Percentiles rank a stretch among this genome's conserved stretches.
These are phyloP conservation scores for Trichoderma sp. DNA, from an alignment of 2,329 filamentous ascomycete species.

Conservation along the genomic window DNA sequence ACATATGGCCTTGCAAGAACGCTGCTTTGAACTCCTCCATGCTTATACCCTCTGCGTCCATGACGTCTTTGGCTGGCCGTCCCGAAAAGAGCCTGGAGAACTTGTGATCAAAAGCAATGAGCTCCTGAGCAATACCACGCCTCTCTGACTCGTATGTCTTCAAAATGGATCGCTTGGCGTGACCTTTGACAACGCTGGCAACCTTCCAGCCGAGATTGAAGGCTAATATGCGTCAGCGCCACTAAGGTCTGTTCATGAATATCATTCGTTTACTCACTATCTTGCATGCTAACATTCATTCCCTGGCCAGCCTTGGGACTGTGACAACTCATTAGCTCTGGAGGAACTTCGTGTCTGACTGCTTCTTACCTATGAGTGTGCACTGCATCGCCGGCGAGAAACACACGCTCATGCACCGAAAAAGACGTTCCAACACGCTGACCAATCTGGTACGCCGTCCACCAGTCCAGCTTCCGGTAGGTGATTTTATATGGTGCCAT, in stretches of 20 bases:
- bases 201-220: neutral
- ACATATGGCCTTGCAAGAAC: constrained; percentile 2
- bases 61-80: constrained; percentile 9
- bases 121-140: neutral
- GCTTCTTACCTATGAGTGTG: neutral
- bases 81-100: constrained; percentile 10
- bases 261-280: neutral
- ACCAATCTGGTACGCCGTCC: constrained; percentile 59
- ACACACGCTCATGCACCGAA: neutral
- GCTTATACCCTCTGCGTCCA: constrained; percentile 12
- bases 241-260: too few species aligned
- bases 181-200: neutral
- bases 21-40: constrained; percentile 5
- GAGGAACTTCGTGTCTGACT: accelerated
- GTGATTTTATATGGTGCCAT: constrained; percentile 66
- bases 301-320: neutral
- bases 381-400: neutral
- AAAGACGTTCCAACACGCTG: constrained; percentile 49
- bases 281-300: constrained; percentile 9
- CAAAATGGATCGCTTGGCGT: neutral
- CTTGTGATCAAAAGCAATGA: neutral
- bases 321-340: neutral
- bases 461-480: constrained; percentile 65
- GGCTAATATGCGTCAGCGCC: neutral
- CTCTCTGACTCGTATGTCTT: constrained; percentile 6